These are phyloP conservation scores for Basidiobolus meristosporus DNA, from an alignment of 371 early-diverging fungal species.

Conservation along the genomic window DNA sequence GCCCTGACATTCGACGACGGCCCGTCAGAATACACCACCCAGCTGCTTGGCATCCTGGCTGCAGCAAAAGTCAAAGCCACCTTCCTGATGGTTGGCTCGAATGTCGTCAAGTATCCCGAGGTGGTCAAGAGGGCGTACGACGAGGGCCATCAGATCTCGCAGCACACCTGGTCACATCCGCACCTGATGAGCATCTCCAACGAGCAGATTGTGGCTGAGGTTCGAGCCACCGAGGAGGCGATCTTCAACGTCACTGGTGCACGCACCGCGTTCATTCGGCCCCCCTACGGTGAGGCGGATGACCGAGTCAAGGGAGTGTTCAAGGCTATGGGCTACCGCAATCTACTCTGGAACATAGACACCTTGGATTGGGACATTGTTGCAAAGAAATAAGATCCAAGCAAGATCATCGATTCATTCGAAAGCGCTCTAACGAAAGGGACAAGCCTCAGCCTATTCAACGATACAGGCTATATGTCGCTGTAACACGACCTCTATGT, in stretches of 20 bases:
- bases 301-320: conserved; percentile 1
- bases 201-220: conserved; percentile 8
- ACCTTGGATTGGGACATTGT: background rate
- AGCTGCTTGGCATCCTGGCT: conserved; percentile 21
- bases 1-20: conserved; percentile 28
- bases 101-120: conserved; percentile 8
- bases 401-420: background rate
- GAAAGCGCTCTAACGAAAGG: background rate
- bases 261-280: conserved; percentile 16
- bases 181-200: conserved; percentile 7
- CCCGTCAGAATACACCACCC: conserved; percentile 4
- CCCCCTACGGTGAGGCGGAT: conserved; percentile 12
- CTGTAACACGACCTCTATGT: background rate
- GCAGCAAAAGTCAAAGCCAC: conserved; percentile 28
- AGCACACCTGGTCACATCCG: conserved; percentile 25
- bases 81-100: conserved; percentile 37
- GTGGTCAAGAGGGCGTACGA: conserved; percentile 13
- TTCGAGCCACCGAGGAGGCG: conserved; percentile 10
- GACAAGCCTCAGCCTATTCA: background rate
- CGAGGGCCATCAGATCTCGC: conserved; percentile 24
- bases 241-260: conserved; percentile 11
- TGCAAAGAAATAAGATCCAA: background rate
- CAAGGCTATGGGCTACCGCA: background rate
- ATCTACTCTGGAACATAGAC: conserved; percentile 1
- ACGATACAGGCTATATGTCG: background rate